Conservation (phyloP, 2,329 filamentous ascomycete species). For the Fusarium vanettenii region DNA sequence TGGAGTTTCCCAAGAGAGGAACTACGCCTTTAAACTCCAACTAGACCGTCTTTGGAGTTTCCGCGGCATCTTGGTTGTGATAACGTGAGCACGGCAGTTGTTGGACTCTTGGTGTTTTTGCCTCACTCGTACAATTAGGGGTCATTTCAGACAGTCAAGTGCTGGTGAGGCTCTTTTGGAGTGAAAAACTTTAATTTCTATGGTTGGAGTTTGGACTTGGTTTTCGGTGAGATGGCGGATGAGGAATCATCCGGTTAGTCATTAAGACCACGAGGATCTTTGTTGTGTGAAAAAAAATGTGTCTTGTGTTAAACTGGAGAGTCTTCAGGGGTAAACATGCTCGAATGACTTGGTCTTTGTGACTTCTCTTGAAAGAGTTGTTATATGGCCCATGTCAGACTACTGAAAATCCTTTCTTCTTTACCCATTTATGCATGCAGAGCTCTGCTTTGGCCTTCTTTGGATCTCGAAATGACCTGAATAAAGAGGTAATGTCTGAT, state of each 20-base stretch:
- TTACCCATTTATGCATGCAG: neutral
- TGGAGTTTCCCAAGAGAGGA: neutral
- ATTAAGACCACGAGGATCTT: neutral
- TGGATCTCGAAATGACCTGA: neutral
- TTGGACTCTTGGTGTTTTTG: neutral
- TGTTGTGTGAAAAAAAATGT: neutral
- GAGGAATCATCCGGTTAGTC: neutral
- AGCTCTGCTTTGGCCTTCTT: neutral
- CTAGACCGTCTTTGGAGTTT: neutral
- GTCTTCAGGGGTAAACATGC: neutral
- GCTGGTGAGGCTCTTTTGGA: neutral
- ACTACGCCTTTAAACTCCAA: neutral
- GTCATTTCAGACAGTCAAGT: neutral
- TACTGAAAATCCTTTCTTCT: neutral
- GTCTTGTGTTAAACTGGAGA: neutral
- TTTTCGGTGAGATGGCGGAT: neutral
- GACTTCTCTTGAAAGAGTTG: neutral
- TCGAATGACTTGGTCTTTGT: neutral
- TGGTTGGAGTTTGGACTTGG: neutral
- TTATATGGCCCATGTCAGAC: neutral
- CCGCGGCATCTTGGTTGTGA: neutral
- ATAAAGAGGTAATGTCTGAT: neutral
- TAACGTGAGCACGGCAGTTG: neutral
- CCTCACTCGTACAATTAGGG: neutral
- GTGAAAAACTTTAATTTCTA: neutral